phyloP scores from a whole-genome alignment of 345 rosid genomes.

The Citrus australasica region DNA sequence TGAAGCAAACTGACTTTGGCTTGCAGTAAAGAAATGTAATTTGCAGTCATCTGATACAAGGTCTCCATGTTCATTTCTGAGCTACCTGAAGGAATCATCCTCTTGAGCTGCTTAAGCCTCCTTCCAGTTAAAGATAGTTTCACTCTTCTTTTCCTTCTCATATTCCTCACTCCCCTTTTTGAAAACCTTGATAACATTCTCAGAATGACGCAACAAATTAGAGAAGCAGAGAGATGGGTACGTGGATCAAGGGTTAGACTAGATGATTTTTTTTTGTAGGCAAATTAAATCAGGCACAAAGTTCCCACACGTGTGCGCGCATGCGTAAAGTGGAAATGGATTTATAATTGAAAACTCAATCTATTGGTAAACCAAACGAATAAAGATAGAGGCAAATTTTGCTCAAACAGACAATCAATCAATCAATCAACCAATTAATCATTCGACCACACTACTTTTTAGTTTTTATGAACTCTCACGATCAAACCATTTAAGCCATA shows the following conservation, averaged over 20 bases:
- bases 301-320: not conserved
- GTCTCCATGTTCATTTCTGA: constrained; percentile 7
- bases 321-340: not conserved
- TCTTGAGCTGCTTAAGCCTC: constrained; percentile 19
- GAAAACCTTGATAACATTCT: constrained; percentile 16
- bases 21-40: constrained; percentile 15
- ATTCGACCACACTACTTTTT: not conserved
- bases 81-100: constrained; percentile 1
- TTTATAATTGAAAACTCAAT: not conserved
- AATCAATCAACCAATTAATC: constrained; percentile 1
- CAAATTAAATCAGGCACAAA: not conserved
- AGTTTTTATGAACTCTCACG: not conserved
- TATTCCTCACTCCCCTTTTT: constrained; percentile 2
- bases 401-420: not conserved
- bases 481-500: constrained; percentile 3
- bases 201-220: not conserved
- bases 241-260: not conserved
- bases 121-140: constrained; percentile 2
- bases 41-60: constrained; percentile 17
- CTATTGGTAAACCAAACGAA: not conserved
- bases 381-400: not conserved
- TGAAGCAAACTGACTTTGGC: constrained; percentile 22
- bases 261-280: not conserved
- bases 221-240: not conserved
- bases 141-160: constrained; percentile 12